phyloP scores from a whole-genome alignment of 2,329 filamentous ascomycete species.

The Geosmithia putterillii region DNA sequence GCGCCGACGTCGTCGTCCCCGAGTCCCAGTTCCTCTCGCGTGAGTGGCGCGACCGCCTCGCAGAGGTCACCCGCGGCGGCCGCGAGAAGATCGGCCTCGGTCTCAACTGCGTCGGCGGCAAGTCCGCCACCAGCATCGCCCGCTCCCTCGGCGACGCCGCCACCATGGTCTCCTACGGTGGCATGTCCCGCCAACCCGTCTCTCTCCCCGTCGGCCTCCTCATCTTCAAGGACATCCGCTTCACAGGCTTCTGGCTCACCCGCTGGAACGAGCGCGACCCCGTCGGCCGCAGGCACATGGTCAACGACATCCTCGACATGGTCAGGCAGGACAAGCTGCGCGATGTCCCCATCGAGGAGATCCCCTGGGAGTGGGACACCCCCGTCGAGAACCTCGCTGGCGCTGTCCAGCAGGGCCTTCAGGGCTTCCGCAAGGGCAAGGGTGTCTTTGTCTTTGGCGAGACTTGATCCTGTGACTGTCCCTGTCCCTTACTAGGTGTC shows the following conservation, averaged over 20 bases:
- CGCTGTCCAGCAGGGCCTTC: conserved; percentile 71
- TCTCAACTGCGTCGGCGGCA: conserved; percentile 89
- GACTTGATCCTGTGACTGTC: conserved; percentile 22
- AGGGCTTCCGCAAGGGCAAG: conserved; percentile 79
- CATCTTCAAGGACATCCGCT: conserved; percentile 86
- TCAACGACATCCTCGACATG: conserved; percentile 73
- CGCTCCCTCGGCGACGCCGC: conserved; percentile 57
- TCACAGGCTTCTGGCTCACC: conserved; percentile 92
- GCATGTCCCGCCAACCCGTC: conserved; percentile 84
- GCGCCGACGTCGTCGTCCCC: conserved; percentile 44
- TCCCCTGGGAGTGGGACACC: conserved; percentile 76
- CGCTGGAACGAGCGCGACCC: conserved; percentile 72
- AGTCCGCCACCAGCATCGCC: conserved; percentile 66
- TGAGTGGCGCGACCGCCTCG: conserved; percentile 49
- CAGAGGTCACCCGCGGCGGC: conserved; percentile 57
- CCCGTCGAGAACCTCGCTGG: conserved; percentile 54
- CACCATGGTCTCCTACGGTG: conserved; percentile 85
- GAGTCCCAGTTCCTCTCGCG: conserved; percentile 41
- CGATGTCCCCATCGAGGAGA: conserved; percentile 71
- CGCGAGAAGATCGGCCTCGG: conserved; percentile 64
- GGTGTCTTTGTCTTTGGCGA: conserved; percentile 73
- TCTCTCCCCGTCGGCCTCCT: conserved; percentile 69
- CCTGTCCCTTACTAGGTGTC: background rate
- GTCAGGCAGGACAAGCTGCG: conserved; percentile 66
- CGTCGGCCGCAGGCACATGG: conserved; percentile 61